Percentiles rank a stretch among this genome's conserved stretches.
Evolutionary conservation across 257 asterid genomes (phyloP).

Genomic region (Hygrophila difformis): DNA sequence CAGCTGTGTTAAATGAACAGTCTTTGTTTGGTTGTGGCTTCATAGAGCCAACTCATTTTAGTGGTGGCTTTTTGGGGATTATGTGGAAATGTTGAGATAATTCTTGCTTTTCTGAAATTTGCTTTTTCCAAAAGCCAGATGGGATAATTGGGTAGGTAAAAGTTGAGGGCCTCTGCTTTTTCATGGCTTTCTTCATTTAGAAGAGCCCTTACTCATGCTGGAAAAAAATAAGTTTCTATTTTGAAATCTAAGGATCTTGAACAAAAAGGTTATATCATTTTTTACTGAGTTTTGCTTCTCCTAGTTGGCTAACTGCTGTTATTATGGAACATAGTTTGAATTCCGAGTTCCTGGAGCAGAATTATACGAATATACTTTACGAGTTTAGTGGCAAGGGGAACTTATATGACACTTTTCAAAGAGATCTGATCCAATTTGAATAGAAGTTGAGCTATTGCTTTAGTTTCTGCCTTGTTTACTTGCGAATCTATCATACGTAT

Average conservation of each 20-base stretch:
- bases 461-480: no score
- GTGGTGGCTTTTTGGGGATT: constrained; percentile 10
- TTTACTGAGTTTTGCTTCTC: constrained; percentile 4
- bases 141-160: constrained; percentile 23
- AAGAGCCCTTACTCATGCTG: constrained; percentile 33
- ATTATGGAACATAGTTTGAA: no score
- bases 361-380: no score
- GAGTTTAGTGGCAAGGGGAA: no score
- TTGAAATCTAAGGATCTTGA: background rate
- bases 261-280: constrained; percentile 8
- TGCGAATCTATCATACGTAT: no score
- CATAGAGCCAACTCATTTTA: constrained; percentile 9
- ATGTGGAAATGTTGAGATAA: constrained; percentile 16
- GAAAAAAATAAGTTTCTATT: constrained; percentile 7
- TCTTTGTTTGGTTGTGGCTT: constrained; percentile 8
- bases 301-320: background rate
- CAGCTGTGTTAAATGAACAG: background rate
- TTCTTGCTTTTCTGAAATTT: constrained; percentile 18
- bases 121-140: constrained; percentile 32
- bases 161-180: constrained; percentile 25
- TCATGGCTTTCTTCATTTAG: constrained; percentile 34
- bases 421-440: no score
- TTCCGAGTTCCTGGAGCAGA: background rate
- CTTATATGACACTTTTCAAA: no score
- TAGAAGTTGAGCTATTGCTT: no score